A percentile compares a stretch with the other conserved stretches of the same genome.
Evolutionary conservation across 2,329 filamentous ascomycete species (phyloP).

Genomic region (Cephalotrichum gorgonifer): DNA sequence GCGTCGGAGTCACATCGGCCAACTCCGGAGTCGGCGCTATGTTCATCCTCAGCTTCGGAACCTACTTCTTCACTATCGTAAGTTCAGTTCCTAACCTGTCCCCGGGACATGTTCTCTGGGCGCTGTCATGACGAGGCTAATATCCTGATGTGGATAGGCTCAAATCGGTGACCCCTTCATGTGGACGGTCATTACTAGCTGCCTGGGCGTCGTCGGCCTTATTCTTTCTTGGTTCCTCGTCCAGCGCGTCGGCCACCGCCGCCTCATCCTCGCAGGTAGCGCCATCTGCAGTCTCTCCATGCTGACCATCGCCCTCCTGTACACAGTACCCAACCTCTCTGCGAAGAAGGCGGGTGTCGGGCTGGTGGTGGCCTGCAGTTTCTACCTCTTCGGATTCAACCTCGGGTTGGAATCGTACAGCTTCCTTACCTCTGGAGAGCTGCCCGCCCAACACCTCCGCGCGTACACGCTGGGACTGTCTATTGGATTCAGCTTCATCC

Average conservation of each 20-base stretch:
- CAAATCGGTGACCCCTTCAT: constrained; percentile 1
- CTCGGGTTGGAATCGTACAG: constrained; percentile 38
- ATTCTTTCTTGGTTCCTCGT: constrained; percentile 27
- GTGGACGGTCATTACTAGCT: neutral
- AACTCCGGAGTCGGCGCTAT: constrained; percentile 34
- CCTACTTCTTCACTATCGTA: neutral
- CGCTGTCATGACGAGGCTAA: neutral
- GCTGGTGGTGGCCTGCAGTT: constrained; percentile 25
- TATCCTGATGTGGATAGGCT: neutral
- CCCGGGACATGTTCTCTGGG: neutral
- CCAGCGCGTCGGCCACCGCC: constrained; percentile 23
- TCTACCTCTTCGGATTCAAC: constrained; percentile 27
- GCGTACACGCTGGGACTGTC: constrained; percentile 41
- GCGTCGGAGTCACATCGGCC: constrained; percentile 27
- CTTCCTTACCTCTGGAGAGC: constrained; percentile 40
- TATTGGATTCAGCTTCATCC: constrained; percentile 35
- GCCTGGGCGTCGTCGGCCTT: constrained; percentile 20
- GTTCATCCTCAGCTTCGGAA: constrained; percentile 24
- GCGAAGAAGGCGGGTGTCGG: neutral
- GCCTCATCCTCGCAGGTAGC: constrained; percentile 17
- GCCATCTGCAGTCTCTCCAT: neutral
- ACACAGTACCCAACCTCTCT: neutral
- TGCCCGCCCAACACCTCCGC: constrained; percentile 39
- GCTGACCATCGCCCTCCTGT: neutral
- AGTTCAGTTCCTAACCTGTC: neutral